These are phyloP conservation scores for Phytopythium boreale DNA, from an alignment of 352 stramenopile genomes.

Conservation along the genomic window DNA sequence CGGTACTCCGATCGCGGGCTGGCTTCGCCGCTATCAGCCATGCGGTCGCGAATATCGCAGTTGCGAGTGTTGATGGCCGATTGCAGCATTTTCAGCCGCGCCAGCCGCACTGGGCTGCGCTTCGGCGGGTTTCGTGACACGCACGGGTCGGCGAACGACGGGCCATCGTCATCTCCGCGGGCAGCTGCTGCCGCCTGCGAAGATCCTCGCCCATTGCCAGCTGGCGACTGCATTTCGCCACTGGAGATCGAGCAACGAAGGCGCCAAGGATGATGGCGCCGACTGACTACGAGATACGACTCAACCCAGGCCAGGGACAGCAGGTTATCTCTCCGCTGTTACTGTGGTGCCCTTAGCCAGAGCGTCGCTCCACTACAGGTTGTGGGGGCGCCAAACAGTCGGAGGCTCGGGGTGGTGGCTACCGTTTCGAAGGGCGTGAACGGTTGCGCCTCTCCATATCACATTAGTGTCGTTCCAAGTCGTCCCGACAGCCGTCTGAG, in stretches of 20 bases:
- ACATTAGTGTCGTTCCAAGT: not conserved
- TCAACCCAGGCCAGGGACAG: not conserved
- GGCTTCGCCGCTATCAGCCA: constrained; percentile 12
- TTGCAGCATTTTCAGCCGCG: constrained; percentile 80
- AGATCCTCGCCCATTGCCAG: not conserved
- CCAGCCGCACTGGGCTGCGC: constrained; percentile 72
- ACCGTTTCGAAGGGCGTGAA: not conserved
- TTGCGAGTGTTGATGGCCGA: constrained; percentile 78
- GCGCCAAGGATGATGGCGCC: not conserved
- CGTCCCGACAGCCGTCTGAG: not conserved
- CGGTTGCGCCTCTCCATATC: constrained; percentile 2
- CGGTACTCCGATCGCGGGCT: constrained; percentile 23
- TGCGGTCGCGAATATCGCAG: constrained; percentile 56
- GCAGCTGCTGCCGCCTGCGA: not conserved
- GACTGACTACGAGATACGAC: not conserved
- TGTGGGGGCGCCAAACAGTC: not conserved
- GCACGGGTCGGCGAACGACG: not conserved
- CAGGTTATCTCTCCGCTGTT: not conserved
- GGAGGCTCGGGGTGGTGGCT: not conserved
- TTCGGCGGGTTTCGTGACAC: constrained; percentile 44
- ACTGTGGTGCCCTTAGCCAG: too few species aligned
- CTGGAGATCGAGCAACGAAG: not conserved
- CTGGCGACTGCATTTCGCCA: constrained; percentile 1
- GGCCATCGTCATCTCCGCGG: not conserved
- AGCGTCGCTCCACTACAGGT: not conserved